Conservation (phyloP, 441 rosid species). For the Populus hybrid region DNA sequence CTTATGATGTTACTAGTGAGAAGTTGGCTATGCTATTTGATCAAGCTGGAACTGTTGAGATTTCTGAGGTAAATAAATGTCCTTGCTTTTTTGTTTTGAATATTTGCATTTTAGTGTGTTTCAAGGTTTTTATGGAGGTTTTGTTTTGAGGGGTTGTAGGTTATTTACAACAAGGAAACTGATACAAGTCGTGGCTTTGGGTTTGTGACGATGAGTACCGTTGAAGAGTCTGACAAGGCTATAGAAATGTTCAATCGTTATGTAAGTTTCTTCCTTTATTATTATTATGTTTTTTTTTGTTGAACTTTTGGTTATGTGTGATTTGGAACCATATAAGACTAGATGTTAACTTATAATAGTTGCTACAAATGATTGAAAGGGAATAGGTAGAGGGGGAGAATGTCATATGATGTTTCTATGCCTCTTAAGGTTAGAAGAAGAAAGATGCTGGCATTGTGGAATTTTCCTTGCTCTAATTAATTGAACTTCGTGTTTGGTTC, state of each 20-base stretch:
- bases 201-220: conserved; percentile 90
- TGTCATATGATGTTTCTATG: neutral
- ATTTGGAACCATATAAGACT: neutral
- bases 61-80: conserved; percentile 55
- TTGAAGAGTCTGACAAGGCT: conserved; percentile 88
- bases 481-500: neutral
- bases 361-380: neutral
- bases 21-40: conserved; percentile 79
- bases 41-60: conserved; percentile 84
- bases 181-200: conserved; percentile 95
- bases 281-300: neutral
- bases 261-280: conserved; percentile 44
- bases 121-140: neutral
- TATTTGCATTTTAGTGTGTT: neutral
- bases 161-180: conserved; percentile 78
- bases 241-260: conserved; percentile 58
- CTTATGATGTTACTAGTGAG: conserved; percentile 75
- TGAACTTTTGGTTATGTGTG: neutral
- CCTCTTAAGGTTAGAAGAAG: neutral
- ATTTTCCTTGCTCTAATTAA: neutral
- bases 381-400: neutral
- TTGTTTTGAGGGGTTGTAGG: conserved; percentile 36
- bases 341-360: neutral
- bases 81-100: neutral
- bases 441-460: neutral